Evolutionary conservation across 768 basidiomycete species (phyloP).

Genomic region (Sarcomyxa edulis): DNA sequence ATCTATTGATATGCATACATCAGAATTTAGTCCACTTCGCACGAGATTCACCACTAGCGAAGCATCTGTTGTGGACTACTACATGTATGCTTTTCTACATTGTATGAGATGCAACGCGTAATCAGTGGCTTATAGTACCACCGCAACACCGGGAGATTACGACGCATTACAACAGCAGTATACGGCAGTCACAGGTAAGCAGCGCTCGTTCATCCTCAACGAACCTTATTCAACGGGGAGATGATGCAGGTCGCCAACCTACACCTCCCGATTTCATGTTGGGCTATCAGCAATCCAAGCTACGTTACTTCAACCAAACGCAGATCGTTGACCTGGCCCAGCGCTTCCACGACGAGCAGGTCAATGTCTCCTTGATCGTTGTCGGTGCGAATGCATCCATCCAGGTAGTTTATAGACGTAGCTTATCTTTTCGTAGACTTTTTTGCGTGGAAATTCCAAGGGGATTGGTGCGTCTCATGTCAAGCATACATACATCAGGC

Average conservation of each 20-base stretch:
- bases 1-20: not conserved
- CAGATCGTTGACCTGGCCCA: constrained; percentile 29
- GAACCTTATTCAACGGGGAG: not conserved
- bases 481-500: not conserved
- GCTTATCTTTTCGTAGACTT: constrained; percentile 20
- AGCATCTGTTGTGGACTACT: constrained; percentile 30
- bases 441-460: constrained; percentile 32
- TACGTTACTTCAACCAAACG: constrained; percentile 30
- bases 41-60: constrained; percentile 27
- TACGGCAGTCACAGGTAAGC: constrained; percentile 27
- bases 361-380: constrained; percentile 29
- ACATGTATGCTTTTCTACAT: constrained; percentile 17
- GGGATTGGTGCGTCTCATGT: constrained; percentile 22
- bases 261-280: constrained; percentile 29
- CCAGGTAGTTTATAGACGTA: not conserved
- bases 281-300: constrained; percentile 31
- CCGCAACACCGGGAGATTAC: constrained; percentile 29
- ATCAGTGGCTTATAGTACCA: constrained; percentile 17
- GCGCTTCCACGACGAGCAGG: constrained; percentile 28
- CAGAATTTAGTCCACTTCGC: constrained; percentile 26
- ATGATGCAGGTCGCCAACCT: constrained; percentile 24
- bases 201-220: not conserved
- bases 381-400: constrained; percentile 16
- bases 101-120: not conserved
- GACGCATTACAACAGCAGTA: constrained; percentile 29